Evolutionary conservation across 768 basidiomycete genomes (phyloP).

Genomic region (Plicaturopsis crispa): DNA sequence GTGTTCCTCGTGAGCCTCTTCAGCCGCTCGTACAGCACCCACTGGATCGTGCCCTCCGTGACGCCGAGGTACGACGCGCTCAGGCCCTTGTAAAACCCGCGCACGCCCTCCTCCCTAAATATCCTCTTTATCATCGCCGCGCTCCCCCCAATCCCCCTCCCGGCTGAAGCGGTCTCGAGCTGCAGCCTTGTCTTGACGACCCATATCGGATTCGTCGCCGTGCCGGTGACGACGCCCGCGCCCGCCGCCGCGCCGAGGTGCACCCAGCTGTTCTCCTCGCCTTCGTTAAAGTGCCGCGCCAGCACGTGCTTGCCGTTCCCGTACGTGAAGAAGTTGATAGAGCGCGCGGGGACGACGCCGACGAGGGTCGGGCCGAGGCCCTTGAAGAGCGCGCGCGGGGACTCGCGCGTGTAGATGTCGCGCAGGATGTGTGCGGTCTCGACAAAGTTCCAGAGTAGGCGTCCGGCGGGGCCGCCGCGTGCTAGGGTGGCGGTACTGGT

Average conservation of each 20-base stretch:
- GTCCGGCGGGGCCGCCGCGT: constrained; percentile 37
- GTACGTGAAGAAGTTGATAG: constrained; percentile 97
- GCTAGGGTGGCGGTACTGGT: constrained; percentile 31
- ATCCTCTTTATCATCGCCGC: constrained; percentile 65
- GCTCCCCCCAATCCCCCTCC: constrained; percentile 41
- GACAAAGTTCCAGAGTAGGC: constrained; percentile 82
- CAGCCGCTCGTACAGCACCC: constrained; percentile 92
- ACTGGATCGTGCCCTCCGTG: constrained; percentile 93
- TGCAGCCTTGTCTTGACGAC: constrained; percentile 97
- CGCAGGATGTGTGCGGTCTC: constrained; percentile 89
- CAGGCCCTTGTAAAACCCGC: constrained; percentile 91
- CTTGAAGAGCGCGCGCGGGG: constrained; percentile 84
- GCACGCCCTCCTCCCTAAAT: constrained; percentile 69
- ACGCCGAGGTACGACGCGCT: constrained; percentile 95
- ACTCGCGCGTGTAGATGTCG: constrained; percentile 85
- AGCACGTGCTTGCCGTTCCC: constrained; percentile 94
- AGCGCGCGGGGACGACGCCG: constrained; percentile 91
- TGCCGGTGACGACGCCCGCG: constrained; percentile 82
- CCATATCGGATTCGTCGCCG: constrained; percentile 98
- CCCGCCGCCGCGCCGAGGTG: constrained; percentile 81
- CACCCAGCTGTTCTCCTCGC: constrained; percentile 76
- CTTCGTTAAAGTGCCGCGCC: constrained; percentile 71
- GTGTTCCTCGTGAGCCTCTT: constrained; percentile 56
- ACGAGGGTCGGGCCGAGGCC: constrained; percentile 93
- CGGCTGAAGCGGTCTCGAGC: constrained; percentile 34